Conservation (phyloP, 768 basidiomycete species). For the Gymnopilus dilepis region DNA sequence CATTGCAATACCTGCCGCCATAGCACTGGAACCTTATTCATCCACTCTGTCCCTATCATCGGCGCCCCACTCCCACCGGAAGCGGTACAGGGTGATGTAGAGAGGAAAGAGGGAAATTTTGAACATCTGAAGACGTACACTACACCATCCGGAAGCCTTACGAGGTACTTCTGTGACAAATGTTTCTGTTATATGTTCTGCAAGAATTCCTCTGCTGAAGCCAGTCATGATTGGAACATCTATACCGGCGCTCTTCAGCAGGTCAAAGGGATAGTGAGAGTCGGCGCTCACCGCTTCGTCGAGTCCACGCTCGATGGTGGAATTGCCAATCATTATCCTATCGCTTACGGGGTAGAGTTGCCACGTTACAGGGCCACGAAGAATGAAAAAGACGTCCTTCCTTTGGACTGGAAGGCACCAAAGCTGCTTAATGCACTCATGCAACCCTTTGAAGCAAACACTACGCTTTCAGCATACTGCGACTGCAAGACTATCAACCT, state of each 20-base stretch:
- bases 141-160: slow-evolving; percentile 14
- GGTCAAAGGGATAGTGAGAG: slow-evolving; percentile 25
- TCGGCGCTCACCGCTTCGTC: slow-evolving; percentile 26
- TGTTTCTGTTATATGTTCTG: slow-evolving; percentile 26
- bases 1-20: slow-evolving; percentile 37
- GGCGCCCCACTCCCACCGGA: slow-evolving; percentile 8
- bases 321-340: slow-evolving; percentile 24
- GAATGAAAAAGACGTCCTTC: slow-evolving; percentile 12
- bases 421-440: background rate
- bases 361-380: slow-evolving; percentile 19
- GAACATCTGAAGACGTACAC: slow-evolving; percentile 19
- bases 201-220: background rate
- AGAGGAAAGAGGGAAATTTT: slow-evolving; percentile 17
- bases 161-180: slow-evolving; percentile 26
- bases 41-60: slow-evolving; percentile 18
- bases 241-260: slow-evolving; percentile 23
- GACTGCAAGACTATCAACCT: slow-evolving; percentile 23
- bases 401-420: slow-evolving; percentile 21
- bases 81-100: background rate
- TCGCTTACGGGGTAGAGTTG: slow-evolving; percentile 15
- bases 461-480: slow-evolving; percentile 15
- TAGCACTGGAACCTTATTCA: slow-evolving; percentile 29
- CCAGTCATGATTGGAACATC: slow-evolving; percentile 14
- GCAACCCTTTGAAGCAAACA: background rate
- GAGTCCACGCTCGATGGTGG: slow-evolving; percentile 30